phyloP scores from a whole-genome alignment of 768 basidiomycete genomes.

The Leccinum variicolor region DNA sequence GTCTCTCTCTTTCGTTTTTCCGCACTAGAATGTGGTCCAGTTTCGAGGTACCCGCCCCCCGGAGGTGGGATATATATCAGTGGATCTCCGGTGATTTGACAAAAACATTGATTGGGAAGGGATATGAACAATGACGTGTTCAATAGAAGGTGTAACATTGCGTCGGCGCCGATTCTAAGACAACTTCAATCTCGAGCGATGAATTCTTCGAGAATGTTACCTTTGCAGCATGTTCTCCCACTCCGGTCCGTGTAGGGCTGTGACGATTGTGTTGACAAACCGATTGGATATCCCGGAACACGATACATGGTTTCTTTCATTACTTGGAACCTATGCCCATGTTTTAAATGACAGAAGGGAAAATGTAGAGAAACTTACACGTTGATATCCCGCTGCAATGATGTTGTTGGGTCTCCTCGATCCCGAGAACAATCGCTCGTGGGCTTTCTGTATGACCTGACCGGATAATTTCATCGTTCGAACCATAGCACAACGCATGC shows the following conservation, averaged over 20 bases:
- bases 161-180: conserved; percentile 69
- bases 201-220: conserved; percentile 31
- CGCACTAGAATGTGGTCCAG: conserved; percentile 6
- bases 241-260: conserved; percentile 56
- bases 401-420: conserved; percentile 48
- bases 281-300: conserved; percentile 51
- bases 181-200: neutral
- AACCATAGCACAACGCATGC: neutral
- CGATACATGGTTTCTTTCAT: conserved; percentile 37
- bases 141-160: conserved; percentile 75
- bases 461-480: neutral
- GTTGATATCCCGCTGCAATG: conserved; percentile 62
- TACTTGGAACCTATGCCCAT: conserved; percentile 20
- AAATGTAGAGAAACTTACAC: conserved; percentile 35
- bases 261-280: conserved; percentile 74
- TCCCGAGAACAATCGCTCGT: conserved; percentile 47
- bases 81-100: conserved; percentile 77
- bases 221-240: conserved; percentile 66
- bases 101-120: conserved; percentile 79
- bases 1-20: conserved; percentile 22
- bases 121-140: conserved; percentile 72
- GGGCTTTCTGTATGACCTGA: conserved; percentile 62
- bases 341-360: neutral
- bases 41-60: conserved; percentile 9
- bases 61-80: conserved; percentile 43